phyloP scores from a whole-genome alignment of 2,329 filamentous ascomycete genomes.

The Fusarium nurragi region DNA sequence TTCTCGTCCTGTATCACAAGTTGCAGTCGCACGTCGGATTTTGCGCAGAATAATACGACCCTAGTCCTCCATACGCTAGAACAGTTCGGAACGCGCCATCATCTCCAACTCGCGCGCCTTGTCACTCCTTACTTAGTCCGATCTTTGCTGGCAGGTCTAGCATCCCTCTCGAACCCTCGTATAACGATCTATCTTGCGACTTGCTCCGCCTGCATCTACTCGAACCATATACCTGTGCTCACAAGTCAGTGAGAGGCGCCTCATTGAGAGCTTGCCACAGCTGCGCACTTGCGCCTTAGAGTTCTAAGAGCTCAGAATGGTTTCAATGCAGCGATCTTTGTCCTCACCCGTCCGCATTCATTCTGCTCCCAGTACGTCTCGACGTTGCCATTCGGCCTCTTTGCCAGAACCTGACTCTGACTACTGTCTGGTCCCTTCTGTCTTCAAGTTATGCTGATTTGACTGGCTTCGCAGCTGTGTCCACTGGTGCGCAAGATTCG shows the following conservation, averaged over 20 bases:
- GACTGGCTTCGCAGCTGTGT: slow-evolving; percentile 45
- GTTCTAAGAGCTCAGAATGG: slow-evolving; percentile 62
- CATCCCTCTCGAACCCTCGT: slow-evolving; percentile 19
- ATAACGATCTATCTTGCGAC: slow-evolving; percentile 22
- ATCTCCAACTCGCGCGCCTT: slow-evolving; percentile 28
- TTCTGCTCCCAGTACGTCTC: slow-evolving; percentile 67
- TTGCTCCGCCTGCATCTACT: slow-evolving; percentile 5
- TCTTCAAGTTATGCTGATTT: slow-evolving; percentile 43
- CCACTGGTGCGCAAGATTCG: slow-evolving; percentile 51
- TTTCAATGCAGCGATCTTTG: slow-evolving; percentile 69
- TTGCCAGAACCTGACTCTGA: slow-evolving; percentile 10
- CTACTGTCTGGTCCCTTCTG: slow-evolving; percentile 4
- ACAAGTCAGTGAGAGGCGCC: slow-evolving; percentile 40
- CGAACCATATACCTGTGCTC: slow-evolving; percentile 25
- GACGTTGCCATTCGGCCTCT: slow-evolving; percentile 20
- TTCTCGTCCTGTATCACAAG: slow-evolving; percentile 15
- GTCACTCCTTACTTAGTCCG: slow-evolving; percentile 28
- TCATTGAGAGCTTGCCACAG: slow-evolving; percentile 45
- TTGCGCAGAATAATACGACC: slow-evolving; percentile 29
- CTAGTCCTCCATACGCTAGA: slow-evolving; percentile 23
- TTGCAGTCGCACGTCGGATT: too few relatives aligned
- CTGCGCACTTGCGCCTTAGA: slow-evolving; percentile 48
- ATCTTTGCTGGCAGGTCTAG: slow-evolving; percentile 37
- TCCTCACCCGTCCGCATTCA: slow-evolving; percentile 70
- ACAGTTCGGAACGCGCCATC: slow-evolving; percentile 28